Conservation (phyloP, 768 basidiomycete species). For the Omphalotus guepiniiformis region DNA sequence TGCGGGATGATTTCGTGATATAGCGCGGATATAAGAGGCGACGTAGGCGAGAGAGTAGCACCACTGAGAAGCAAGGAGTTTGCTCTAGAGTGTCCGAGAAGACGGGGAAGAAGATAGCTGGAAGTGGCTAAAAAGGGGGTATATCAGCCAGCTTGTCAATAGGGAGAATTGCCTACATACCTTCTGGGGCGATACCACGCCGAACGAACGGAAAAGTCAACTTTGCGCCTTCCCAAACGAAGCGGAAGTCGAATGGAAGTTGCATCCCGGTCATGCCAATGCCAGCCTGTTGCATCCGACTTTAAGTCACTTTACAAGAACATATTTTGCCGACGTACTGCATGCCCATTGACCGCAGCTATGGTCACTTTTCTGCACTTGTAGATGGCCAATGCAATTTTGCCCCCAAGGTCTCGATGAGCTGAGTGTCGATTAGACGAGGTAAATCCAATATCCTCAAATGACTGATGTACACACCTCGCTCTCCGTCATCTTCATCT, state of each 20-base stretch:
- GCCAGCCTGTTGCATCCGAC: conserved; percentile 31
- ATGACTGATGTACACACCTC: neutral
- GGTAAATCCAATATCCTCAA: too few species aligned
- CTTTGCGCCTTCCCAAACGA: conserved; percentile 48
- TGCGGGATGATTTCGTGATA: conserved; percentile 45
- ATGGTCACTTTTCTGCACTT: conserved; percentile 54
- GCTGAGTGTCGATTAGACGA: too few species aligned
- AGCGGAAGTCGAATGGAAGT: conserved; percentile 49
- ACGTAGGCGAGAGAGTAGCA: conserved; percentile 37
- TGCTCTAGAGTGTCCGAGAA: conserved; percentile 49
- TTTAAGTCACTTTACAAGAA: neutral
- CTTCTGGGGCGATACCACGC: conserved; percentile 46
- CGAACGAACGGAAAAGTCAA: conserved; percentile 47
- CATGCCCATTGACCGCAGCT: conserved; percentile 47
- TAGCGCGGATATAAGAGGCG: conserved; percentile 37
- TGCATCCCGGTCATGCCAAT: conserved; percentile 48
- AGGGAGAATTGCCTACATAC: conserved; percentile 19
- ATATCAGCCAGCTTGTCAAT: too few species aligned
- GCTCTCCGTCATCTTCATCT: conserved; percentile 42
- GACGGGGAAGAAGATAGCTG: conserved; percentile 49
- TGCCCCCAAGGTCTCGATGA: conserved; percentile 47
- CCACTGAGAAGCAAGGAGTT: conserved; percentile 48
- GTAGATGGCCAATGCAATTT: conserved; percentile 41
- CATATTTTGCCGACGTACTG: conserved; percentile 23
- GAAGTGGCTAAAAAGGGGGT: conserved; percentile 27